Base-by-base conservation (phyloP, 139 green algal genomes). In the Chlamydomonas sphaeroides region DNA sequence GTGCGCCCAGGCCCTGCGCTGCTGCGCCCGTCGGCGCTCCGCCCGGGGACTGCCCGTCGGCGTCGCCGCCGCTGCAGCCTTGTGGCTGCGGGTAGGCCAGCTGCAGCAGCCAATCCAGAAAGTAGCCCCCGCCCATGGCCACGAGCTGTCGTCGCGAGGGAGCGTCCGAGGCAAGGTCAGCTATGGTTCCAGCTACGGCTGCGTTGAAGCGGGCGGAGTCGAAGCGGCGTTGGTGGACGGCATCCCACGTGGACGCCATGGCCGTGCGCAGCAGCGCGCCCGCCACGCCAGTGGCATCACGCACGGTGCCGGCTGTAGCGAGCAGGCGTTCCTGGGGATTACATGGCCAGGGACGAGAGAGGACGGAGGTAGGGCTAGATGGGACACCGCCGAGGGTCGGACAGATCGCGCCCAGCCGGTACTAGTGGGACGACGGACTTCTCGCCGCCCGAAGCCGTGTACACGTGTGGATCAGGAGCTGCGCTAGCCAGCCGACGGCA, bases 61-160 rank as follows among this genome's bases (percentile, higher is more conserved):
- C 11, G 45, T 53, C 45, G 45, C 45, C 45, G 14, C n/a, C n/a
- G n/a, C n/a, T n/a, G n/a, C n/a, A n/a, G n/a, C n/a, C n/a, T n/a
- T 26, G n/a, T 48, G 26, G 83, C 0, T 68, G 33, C 0, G 65
- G 48, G 33, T 73, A 80, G 2, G 86, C 86, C 39, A 77, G 67
- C 26, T 45, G 32, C 2, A 93, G 79, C n/a, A 93, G 81, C 68
- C 88, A 92, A 26, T 92, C 89, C 61, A 93, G 69, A 35, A 93
- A 59, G 15, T 51, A 59, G 51, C 79, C 71, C 49, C 86, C 84
- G 35, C 90, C 90, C 20, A 91, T 69, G 14, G 45, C 32, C 18
- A 80, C 18, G 39, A 80, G 74, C 35, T 80, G 59, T 1, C n/a
- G 74, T n/a, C 74, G 74, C 11, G 74, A 45, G 59, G 59, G 74